Conservation (phyloP, 768 basidiomycete genomes). For the Gelatoporia subvermispora region DNA sequence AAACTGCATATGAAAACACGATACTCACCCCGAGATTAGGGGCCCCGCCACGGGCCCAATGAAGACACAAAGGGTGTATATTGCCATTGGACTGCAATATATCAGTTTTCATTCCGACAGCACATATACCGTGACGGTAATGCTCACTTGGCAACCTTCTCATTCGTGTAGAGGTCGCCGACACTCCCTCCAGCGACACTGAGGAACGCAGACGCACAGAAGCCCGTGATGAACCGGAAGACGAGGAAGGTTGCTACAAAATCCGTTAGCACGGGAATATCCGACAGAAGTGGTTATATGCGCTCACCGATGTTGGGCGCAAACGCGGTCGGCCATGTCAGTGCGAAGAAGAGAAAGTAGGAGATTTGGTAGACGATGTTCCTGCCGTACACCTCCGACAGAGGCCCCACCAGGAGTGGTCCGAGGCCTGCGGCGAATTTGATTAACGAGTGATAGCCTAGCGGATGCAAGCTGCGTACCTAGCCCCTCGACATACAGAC, state of each 20-base stretch:
- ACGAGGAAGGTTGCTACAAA: conserved; percentile 50
- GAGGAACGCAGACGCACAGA: conserved; percentile 53
- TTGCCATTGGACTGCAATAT: conserved; percentile 44
- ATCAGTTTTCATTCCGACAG: conserved; percentile 5
- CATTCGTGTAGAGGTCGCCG: conserved; percentile 51
- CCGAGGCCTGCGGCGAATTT: conserved; percentile 12
- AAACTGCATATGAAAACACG: no score
- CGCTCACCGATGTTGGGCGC: conserved; percentile 56
- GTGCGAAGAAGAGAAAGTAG: conserved; percentile 54
- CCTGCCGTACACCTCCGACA: conserved; percentile 51
- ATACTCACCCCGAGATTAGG: conserved; percentile 49
- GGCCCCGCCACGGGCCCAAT: conserved; percentile 56
- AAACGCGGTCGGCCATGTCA: conserved; percentile 72
- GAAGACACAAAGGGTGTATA: conserved; percentile 52
- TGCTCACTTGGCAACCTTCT: conserved; percentile 57
- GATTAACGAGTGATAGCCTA: neutral
- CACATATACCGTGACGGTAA: conserved; percentile 3
- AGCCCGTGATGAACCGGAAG: conserved; percentile 54
- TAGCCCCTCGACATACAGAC: conserved; percentile 39
- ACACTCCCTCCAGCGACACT: conserved; percentile 60
- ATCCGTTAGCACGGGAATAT: neutral
- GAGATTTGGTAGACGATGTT: conserved; percentile 59
- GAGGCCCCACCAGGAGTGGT: conserved; percentile 30
- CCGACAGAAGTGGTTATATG: neutral
- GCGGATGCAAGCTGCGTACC: conserved; percentile 14